Conservation (phyloP, 148 eudicot species). For the Cornus suecica region DNA sequence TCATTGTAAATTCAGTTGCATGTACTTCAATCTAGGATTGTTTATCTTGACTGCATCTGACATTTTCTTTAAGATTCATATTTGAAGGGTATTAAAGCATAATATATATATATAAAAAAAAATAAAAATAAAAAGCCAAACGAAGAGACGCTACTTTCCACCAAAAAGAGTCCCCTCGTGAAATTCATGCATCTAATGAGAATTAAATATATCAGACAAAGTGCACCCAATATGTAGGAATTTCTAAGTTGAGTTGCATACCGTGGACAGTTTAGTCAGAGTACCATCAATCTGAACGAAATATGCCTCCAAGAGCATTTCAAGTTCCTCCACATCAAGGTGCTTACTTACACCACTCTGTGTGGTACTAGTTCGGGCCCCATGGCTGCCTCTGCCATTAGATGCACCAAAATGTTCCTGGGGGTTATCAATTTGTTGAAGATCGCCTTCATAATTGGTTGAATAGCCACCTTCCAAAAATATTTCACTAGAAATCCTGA, state of each 20-base stretch:
- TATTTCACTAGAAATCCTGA: conserved; percentile 58
- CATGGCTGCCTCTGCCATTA: conserved; percentile 59
- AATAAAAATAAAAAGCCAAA: background rate
- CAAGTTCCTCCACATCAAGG: conserved; percentile 97
- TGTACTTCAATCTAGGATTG: too few species aligned
- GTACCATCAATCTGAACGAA: conserved; percentile 98
- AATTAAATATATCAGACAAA: background rate
- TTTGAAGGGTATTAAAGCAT: background rate
- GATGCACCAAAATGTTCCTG: conserved; percentile 45
- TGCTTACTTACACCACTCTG: conserved; percentile 71
- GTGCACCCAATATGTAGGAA: background rate
- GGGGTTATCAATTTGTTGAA: conserved; percentile 25
- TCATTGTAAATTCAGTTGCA: too few species aligned
- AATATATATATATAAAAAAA: too few species aligned
- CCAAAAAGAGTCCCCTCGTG: background rate
- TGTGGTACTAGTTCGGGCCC: conserved; percentile 76
- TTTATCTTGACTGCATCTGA: too few species aligned
- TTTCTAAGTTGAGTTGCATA: conserved; percentile 23
- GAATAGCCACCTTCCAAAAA: conserved; percentile 49
- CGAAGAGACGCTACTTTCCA: background rate
- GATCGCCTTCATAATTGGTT: conserved; percentile 40
- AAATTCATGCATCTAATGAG: background rate
- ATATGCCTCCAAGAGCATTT: conserved; percentile 99
- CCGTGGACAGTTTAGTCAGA: conserved; percentile 91
- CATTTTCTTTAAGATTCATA: too few species aligned